A percentile compares a stretch with the other conserved stretches of the same genome.
phyloP scores from a whole-genome alignment of 768 basidiomycete genomes.

The Boletus rubroflammeus region DNA sequence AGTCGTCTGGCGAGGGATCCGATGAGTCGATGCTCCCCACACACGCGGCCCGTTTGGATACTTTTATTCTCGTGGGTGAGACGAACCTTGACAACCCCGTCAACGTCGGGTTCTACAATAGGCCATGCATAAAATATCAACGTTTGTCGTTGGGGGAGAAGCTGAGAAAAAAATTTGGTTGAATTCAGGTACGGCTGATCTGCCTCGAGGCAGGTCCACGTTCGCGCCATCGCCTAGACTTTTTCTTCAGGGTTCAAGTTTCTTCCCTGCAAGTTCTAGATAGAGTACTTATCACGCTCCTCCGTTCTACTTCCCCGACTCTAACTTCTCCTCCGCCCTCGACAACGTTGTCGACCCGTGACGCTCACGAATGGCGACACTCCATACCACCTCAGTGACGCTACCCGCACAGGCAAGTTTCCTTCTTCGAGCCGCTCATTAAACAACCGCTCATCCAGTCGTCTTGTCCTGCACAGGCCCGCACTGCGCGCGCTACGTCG shows the following conservation, averaged over 20 bases:
- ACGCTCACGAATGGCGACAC: constrained; percentile 8
- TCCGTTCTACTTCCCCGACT: not conserved
- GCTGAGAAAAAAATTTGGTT: too few species aligned
- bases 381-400: not conserved
- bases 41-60: too few species aligned
- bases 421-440: not conserved
- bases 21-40: too few species aligned
- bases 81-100: too few species aligned
- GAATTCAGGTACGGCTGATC: constrained; percentile 15
- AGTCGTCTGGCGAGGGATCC: too few species aligned
- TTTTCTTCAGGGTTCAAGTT: constrained; percentile 8
- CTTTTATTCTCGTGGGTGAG: too few species aligned
- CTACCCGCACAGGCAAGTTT: constrained; percentile 13
- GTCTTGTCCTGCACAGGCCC: constrained; percentile 6
- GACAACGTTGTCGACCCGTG: too few species aligned
- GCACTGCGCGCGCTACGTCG: constrained; percentile 12
- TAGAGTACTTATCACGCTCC: constrained; percentile 1
- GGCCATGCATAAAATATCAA: too few species aligned
- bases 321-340: not conserved
- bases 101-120: too few species aligned
- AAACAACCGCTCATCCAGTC: not conserved
- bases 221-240: constrained; percentile 11
- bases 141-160: too few species aligned
- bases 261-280: constrained; percentile 9
- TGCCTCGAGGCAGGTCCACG: constrained; percentile 14